A percentile compares a stretch with the other conserved stretches of the same genome.
Conservation (phyloP, 1,139 yeast genomes). For the Pichia sp. region DNA sequence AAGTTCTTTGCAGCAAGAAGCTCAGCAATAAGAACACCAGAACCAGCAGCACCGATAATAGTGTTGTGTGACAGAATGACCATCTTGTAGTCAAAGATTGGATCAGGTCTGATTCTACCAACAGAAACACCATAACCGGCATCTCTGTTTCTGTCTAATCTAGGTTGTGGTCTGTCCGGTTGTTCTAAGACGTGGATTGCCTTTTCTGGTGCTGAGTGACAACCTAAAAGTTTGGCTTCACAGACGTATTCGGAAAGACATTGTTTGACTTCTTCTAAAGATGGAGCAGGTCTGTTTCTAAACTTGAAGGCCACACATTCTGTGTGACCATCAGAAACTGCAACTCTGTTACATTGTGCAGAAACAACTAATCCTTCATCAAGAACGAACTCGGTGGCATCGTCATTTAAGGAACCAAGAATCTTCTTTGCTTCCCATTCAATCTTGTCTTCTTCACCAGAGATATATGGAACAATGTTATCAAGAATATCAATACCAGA, state of each 20-base stretch:
- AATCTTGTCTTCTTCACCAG: constrained; percentile 97
- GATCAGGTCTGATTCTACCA: constrained; percentile 90
- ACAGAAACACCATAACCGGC: constrained; percentile 92
- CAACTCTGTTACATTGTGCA: constrained; percentile 95
- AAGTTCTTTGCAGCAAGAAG: constrained; percentile 68
- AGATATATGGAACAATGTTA: constrained; percentile 87
- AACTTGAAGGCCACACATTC: constrained; percentile 88
- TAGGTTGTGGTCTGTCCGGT: constrained; percentile 93
- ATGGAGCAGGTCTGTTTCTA: constrained; percentile 75
- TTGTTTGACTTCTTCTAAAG: constrained; percentile 68
- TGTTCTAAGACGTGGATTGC: constrained; percentile 89
- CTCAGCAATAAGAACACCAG: constrained; percentile 97
- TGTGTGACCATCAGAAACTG: constrained; percentile 97
- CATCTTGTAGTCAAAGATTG: constrained; percentile 90
- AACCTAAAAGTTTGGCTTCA: constrained; percentile 69
- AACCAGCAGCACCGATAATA: constrained; percentile 97
- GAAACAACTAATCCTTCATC: constrained; percentile 75
- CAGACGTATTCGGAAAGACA: constrained; percentile 69
- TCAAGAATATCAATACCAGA: constrained; percentile 92
- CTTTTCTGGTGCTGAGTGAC: constrained; percentile 89
- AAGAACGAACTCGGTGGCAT: constrained; percentile 50
- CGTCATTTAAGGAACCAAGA: constrained; percentile 53
- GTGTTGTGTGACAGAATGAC: constrained; percentile 95
- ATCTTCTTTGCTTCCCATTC: constrained; percentile 98
- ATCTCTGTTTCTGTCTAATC: constrained; percentile 94